Conservation (phyloP, 2,329 filamentous ascomycete genomes). For the Zymoseptoria crescenta region DNA sequence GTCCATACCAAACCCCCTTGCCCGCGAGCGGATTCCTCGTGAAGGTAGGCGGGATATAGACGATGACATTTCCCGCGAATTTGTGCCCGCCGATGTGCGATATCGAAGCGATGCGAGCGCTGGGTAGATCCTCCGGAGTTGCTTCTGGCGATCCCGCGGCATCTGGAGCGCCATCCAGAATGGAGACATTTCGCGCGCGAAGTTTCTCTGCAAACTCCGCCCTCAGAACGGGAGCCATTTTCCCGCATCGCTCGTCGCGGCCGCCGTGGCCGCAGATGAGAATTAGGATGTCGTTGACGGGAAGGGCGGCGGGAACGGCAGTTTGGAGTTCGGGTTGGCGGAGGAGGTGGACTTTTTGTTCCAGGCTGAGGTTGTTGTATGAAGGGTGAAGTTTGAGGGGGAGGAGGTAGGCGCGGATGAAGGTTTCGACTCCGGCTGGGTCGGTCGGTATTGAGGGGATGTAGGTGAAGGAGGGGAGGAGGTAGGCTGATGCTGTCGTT, state of each 20-base stretch:
- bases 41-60: constrained; percentile 61
- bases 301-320: constrained; percentile 49
- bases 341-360: constrained; percentile 39
- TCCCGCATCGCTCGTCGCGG: constrained; percentile 73
- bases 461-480: constrained; percentile 79
- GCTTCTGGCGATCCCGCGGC: constrained; percentile 6
- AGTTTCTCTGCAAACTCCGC: constrained; percentile 61
- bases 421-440: constrained; percentile 44
- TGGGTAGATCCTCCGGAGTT: constrained; percentile 29
- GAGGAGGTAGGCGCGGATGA: constrained; percentile 59
- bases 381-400: constrained; percentile 54
- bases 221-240: constrained; percentile 66
- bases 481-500: constrained; percentile 54
- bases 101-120: constrained; percentile 60
- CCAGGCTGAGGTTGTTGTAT: constrained; percentile 50
- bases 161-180: constrained; percentile 41
- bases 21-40: constrained; percentile 53
- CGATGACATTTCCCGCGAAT: constrained; percentile 75
- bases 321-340: constrained; percentile 43
- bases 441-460: constrained; percentile 62
- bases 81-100: constrained; percentile 81
- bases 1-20: constrained; percentile 73
- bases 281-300: constrained; percentile 62
- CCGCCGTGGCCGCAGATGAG: constrained; percentile 82
- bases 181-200: constrained; percentile 39